These are phyloP conservation scores for Eucalyptus dawsonii DNA, from an alignment of 345 rosid species.

Conservation along the genomic window DNA sequence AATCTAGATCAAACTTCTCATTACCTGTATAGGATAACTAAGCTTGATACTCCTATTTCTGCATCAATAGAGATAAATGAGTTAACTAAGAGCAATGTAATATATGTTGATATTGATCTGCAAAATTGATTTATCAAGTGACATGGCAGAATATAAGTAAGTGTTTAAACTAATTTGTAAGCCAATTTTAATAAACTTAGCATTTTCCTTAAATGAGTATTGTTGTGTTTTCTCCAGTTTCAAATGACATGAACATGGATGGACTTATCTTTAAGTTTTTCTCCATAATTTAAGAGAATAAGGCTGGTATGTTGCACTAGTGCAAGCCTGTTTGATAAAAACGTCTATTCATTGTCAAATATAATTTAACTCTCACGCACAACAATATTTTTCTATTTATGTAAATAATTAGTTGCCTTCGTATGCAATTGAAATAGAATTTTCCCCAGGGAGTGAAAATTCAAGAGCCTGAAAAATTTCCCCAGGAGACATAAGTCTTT, in stretches of 20 bases:
- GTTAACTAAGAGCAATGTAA: neutral
- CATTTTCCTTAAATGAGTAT: neutral
- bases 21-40: neutral
- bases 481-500: neutral
- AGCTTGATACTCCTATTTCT: neutral
- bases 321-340: neutral
- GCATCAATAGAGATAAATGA: neutral
- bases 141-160: neutral
- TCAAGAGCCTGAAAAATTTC: neutral
- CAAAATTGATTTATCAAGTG: neutral
- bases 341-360: neutral
- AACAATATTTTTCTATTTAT: neutral
- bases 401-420: neutral
- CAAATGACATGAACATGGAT: neutral
- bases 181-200: neutral
- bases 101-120: neutral
- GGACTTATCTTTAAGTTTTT: neutral
- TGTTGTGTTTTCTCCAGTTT: neutral
- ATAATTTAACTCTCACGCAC: neutral
- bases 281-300: neutral
- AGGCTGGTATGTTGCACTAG: neutral
- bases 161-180: neutral
- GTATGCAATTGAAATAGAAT: neutral
- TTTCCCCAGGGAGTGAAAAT: neutral
- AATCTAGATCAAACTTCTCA: neutral